A percentile compares a stretch with the other conserved stretches of the same genome.
Evolutionary conservation across 176 grass and related monocot genomes (phyloP).

Genomic region (Paspalum vaginatum): DNA sequence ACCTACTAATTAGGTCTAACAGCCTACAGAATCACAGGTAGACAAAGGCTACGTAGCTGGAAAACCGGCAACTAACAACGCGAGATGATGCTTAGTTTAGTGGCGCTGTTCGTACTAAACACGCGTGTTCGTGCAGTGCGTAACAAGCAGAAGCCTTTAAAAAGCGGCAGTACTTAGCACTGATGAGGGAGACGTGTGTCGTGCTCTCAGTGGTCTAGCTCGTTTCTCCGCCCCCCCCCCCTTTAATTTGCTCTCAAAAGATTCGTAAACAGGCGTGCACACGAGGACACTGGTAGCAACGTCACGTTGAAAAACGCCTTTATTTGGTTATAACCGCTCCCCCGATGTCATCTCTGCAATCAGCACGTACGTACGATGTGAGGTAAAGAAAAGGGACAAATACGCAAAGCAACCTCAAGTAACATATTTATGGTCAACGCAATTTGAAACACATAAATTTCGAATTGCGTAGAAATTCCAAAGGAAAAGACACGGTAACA

Average conservation of each 20-base stretch:
- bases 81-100: neutral
- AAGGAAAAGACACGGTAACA: too few relatives aligned
- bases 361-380: too few relatives aligned
- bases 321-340: neutral
- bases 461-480: too few relatives aligned
- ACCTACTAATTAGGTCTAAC: neutral
- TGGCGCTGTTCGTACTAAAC: neutral
- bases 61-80: neutral
- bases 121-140: constrained; percentile 5
- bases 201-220: neutral
- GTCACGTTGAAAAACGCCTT: neutral
- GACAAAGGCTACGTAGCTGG: neutral
- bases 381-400: too few relatives aligned
- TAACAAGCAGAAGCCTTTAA: neutral
- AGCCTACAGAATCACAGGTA: neutral
- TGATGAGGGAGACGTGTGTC: constrained; percentile 6
- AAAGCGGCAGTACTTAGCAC: neutral
- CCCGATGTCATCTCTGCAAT: too few relatives aligned
- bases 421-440: too few relatives aligned
- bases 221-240: neutral
- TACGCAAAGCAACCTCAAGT: too few relatives aligned
- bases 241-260: neutral
- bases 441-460: too few relatives aligned
- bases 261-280: neutral
- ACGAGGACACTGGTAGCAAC: neutral